Evolutionary conservation across 257 asterid genomes (phyloP).

Genomic region (Jasminum sambac): DNA sequence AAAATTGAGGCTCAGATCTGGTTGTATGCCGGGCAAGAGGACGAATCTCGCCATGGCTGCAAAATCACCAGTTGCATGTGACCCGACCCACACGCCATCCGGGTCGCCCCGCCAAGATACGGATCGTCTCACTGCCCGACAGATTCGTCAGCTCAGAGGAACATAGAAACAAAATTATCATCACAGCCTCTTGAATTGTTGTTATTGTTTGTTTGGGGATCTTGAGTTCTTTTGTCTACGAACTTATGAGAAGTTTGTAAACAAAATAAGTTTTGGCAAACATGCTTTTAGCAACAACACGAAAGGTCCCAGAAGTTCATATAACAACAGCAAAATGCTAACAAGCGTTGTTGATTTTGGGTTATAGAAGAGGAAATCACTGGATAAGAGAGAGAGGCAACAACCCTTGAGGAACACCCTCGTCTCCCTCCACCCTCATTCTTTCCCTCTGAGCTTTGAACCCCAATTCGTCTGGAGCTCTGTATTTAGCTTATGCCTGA

Average conservation of each 20-base stretch:
- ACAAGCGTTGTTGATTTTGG: background rate
- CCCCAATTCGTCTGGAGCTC: background rate
- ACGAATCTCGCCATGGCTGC: conserved; percentile 26
- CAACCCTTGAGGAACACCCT: background rate
- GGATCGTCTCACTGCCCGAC: too few relatives aligned
- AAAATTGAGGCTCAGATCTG: conserved; percentile 14
- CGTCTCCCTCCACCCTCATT: background rate
- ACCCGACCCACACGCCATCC: too few relatives aligned
- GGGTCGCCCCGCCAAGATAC: background rate
- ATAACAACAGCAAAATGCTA: background rate
- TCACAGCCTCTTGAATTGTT: too few relatives aligned
- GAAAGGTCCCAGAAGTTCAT: background rate
- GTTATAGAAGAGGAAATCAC: background rate
- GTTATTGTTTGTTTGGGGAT: too few relatives aligned
- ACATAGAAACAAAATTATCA: too few relatives aligned
- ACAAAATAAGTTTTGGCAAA: background rate
- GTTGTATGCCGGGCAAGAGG: background rate
- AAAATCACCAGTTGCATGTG: conserved; percentile 5
- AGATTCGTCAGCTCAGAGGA: too few relatives aligned
- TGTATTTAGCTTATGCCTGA: background rate
- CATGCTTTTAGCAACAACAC: background rate
- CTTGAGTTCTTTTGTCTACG: too few relatives aligned
- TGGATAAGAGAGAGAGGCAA: background rate
- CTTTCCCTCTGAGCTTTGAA: conserved; percentile 1
- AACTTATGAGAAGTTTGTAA: too few relatives aligned